These are phyloP conservation scores for Acer yangbiense DNA, from an alignment of 345 rosid genomes.

Conservation along the genomic window DNA sequence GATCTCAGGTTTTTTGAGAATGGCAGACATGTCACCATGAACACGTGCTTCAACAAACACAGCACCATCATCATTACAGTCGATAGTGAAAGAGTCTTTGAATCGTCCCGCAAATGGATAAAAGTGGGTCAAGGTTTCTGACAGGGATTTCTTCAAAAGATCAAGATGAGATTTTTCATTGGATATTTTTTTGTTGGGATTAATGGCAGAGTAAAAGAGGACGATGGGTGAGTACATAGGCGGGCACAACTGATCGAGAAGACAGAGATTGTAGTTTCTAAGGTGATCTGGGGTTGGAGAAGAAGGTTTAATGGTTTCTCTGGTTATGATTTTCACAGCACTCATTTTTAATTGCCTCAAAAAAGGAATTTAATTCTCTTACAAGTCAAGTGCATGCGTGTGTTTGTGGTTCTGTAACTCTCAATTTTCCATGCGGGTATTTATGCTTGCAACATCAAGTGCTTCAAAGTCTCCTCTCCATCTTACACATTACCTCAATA, in stretches of 20 bases:
- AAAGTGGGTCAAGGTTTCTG: slow-evolving; percentile 18
- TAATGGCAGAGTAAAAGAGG: slow-evolving; percentile 17
- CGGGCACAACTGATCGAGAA: slow-evolving; percentile 29
- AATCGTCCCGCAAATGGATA: slow-evolving; percentile 28
- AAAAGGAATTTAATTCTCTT: no score
- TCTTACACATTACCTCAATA: no score
- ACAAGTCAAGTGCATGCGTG: no score
- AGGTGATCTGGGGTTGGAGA: slow-evolving; percentile 35
- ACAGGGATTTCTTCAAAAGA: slow-evolving; percentile 27
- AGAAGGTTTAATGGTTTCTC: slow-evolving; percentile 31
- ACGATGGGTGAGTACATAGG: slow-evolving; percentile 18
- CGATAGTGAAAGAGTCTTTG: slow-evolving; percentile 12
- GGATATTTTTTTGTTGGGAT: neutral
- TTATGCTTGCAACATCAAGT: no score
- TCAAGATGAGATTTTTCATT: neutral
- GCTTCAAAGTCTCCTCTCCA: no score
- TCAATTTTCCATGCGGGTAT: no score
- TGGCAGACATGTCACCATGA: slow-evolving; percentile 3
- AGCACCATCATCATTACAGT: slow-evolving; percentile 32
- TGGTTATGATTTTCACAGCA: slow-evolving; percentile 27
- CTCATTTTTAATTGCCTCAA: neutral
- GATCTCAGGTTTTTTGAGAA: slow-evolving; percentile 12
- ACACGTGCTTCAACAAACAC: slow-evolving; percentile 18
- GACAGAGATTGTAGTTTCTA: slow-evolving; percentile 28
- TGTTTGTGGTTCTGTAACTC: no score